Base-by-base conservation (phyloP, 2,329 filamentous ascomycete genomes). In the Trichoderma asperellum region DNA sequence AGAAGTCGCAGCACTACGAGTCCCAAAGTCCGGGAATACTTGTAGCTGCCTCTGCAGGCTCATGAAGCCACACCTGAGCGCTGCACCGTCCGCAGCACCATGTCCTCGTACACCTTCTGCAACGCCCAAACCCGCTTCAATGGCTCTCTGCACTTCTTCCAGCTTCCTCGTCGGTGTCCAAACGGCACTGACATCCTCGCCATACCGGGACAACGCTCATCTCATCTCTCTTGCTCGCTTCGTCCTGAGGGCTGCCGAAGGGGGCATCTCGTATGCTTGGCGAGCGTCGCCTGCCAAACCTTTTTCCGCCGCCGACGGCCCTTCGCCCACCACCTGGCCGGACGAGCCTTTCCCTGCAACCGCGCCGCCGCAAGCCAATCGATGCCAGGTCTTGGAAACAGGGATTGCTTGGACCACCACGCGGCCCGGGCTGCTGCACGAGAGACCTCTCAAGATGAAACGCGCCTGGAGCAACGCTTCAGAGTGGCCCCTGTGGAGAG, bases 391-490 rank as follows among this genome's bases (percentile, higher is more conserved):
- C 60, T 57, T 61, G 52, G n/a, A 40, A 53, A 53, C 60, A 27
- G 24, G 66, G 24, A 16, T 40, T 27, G 52, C 58, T 61, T n/a
- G 59, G 61, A 21, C 52, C 61, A 56, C 34, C 40, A 4, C 2
- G 40, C 60, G 59, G 53, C 27, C 60, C 59, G 43, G 58, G 67
- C 67, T 57, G 60, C 53, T 58, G 58, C 61, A 65, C 60, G 58
- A 69, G 62, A 65, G 65, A 73, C 77, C 78, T 78, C 76, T 79
- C 76, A 81, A 79, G 74, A 72, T 84, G 83, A 85, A 85, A 85
- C 83, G 75, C 76, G 79, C 79, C 82, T 83, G 83, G 81, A 76
- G 81, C 81, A 82, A 57, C 56, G 58, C 69, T 68, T 59, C 69
- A 59, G 69, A 68, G 52, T 49, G 8, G 58, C 57, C 34, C 32